These are phyloP conservation scores for Leishmania aethiopica DNA, from an alignment of 208 protist genomes.

Conservation along the genomic window DNA sequence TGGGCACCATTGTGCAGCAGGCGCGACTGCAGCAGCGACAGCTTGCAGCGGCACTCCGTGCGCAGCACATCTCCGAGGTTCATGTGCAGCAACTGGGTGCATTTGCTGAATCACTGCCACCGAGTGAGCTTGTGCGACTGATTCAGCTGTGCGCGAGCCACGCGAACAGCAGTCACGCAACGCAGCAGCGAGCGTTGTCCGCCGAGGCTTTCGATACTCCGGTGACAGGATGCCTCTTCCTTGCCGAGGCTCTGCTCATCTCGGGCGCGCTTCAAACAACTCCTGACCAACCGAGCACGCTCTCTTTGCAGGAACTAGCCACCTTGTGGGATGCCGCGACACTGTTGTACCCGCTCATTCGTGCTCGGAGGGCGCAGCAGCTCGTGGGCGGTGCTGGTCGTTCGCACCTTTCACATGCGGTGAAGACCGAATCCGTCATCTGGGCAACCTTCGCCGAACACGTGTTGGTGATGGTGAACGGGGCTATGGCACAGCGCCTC, in stretches of 20 bases:
- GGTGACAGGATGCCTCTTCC: slow-evolving; percentile 54
- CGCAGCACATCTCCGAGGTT: slow-evolving; percentile 39
- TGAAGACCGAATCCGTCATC: slow-evolving; percentile 24
- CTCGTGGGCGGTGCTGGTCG: neutral
- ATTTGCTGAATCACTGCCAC: slow-evolving; percentile 32
- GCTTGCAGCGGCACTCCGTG: slow-evolving; percentile 66
- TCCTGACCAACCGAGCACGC: slow-evolving; percentile 4
- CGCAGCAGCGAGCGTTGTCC: neutral
- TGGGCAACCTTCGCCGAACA: slow-evolving; percentile 27
- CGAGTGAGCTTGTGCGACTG: slow-evolving; percentile 39
- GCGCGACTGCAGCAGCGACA: slow-evolving; percentile 74
- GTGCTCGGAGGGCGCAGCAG: slow-evolving; percentile 22
- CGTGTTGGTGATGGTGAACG: slow-evolving; percentile 24
- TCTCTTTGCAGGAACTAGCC: slow-evolving; percentile 32
- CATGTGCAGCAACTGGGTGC: slow-evolving; percentile 36
- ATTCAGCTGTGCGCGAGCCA: slow-evolving; percentile 46
- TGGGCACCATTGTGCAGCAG: slow-evolving; percentile 65
- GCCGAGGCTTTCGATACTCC: slow-evolving; percentile 20
- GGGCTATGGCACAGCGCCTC: slow-evolving; percentile 23
- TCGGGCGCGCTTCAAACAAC: slow-evolving; percentile 9
- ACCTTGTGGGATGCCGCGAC: slow-evolving; percentile 51
- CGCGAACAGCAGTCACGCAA: neutral
- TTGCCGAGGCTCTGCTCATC: slow-evolving; percentile 54
- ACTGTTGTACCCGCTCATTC: slow-evolving; percentile 45
- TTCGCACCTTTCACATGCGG: neutral